These are phyloP conservation scores for Calonectria fujianensis DNA, from an alignment of 2,329 filamentous ascomycete species.

Conservation along the genomic window DNA sequence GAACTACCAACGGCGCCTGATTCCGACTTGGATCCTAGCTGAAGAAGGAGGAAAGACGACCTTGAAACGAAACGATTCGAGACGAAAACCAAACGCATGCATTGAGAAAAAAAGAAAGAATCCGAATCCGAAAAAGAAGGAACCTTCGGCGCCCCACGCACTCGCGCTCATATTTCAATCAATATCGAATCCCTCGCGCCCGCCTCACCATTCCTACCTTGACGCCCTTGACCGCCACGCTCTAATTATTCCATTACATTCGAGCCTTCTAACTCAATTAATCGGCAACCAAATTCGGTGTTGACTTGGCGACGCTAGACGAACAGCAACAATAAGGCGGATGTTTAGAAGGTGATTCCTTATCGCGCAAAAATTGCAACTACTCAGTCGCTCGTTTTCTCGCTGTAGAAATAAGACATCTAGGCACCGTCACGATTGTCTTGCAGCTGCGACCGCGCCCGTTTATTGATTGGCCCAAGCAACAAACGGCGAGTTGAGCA, in stretches of 20 bases:
- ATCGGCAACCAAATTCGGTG: slow-evolving; percentile 40
- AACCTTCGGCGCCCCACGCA: slow-evolving; percentile 40
- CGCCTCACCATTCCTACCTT: slow-evolving; percentile 22
- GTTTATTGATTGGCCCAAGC: slow-evolving; percentile 21
- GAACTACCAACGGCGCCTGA: slow-evolving; percentile 23
- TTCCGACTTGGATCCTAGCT: slow-evolving; percentile 31
- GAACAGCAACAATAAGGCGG: slow-evolving; percentile 14
- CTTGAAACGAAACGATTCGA: slow-evolving; percentile 37
- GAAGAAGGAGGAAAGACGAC: slow-evolving; percentile 36
- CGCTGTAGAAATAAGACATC: slow-evolving; percentile 31
- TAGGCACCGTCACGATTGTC: slow-evolving; percentile 30
- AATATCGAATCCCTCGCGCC: slow-evolving; percentile 37
- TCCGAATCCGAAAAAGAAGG: slow-evolving; percentile 34
- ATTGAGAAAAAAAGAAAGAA: slow-evolving; percentile 37
- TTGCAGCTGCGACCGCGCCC: slow-evolving; percentile 29
- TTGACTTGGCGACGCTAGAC: slow-evolving; percentile 35
- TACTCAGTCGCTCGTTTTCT: slow-evolving; percentile 26
- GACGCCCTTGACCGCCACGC: slow-evolving; percentile 32
- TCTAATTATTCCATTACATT: slow-evolving; percentile 43
- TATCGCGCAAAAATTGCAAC: slow-evolving; percentile 29
- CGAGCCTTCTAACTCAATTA: slow-evolving; percentile 32
- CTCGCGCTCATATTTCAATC: slow-evolving; percentile 23
- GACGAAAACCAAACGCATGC: slow-evolving; percentile 34
- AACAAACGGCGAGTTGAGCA: slow-evolving; percentile 24
- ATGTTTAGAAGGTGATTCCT: slow-evolving; percentile 4